Evolutionary conservation across 192 early-diverging fungal species (phyloP).

Genomic region (Geosiphon pyriformis): DNA sequence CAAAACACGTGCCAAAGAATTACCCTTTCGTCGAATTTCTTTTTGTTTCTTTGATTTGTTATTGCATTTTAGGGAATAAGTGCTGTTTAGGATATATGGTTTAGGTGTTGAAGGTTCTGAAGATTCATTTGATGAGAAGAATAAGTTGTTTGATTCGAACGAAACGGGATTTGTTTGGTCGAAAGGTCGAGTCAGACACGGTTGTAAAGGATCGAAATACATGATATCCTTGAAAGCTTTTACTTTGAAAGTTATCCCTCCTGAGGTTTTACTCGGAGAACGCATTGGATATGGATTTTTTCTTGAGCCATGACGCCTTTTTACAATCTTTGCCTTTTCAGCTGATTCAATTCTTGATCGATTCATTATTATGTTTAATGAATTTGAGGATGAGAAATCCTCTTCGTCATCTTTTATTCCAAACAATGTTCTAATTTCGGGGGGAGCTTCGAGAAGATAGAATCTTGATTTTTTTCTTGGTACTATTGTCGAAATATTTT

Average conservation of each 20-base stretch:
- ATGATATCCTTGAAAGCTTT: not conserved
- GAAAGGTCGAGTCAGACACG: not conserved
- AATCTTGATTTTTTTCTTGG: too few species aligned
- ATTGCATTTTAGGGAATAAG: not conserved
- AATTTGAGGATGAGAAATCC: too few species aligned
- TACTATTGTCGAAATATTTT: too few species aligned
- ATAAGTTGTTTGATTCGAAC: not conserved
- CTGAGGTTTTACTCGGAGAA: not conserved
- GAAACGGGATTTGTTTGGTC: not conserved
- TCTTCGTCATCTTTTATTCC: too few species aligned
- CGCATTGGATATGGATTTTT: conserved; percentile 12
- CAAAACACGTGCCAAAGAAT: not conserved
- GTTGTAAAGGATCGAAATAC: not conserved
- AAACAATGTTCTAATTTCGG: too few species aligned
- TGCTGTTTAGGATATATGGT: not conserved
- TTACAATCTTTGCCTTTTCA: too few species aligned
- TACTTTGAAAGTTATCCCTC: not conserved
- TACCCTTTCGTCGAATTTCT: not conserved
- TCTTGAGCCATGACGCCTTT: not conserved
- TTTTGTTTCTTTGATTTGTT: not conserved
- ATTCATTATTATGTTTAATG: too few species aligned
- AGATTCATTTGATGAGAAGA: not conserved
- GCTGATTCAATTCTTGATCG: too few species aligned
- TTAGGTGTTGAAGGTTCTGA: not conserved
- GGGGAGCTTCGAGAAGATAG: too few species aligned